Base-by-base conservation (phyloP, 495 filamentous ascomycete genomes). In the Hyphodiscus hymeniophilus region DNA sequence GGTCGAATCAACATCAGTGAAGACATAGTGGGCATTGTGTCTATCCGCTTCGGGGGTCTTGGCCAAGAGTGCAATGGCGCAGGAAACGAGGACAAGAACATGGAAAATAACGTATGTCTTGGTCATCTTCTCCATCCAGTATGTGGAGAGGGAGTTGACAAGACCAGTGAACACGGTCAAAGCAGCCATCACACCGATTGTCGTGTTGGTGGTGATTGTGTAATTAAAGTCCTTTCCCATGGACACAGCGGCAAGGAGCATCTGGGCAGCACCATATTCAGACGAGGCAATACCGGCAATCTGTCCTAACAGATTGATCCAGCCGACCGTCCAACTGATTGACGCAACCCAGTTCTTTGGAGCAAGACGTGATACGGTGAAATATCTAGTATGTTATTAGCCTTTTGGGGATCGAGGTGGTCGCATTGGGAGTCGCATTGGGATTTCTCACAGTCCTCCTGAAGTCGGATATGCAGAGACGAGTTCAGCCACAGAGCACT, bases 261-360 rank as follows among this genome's bases (percentile, higher is more conserved):
- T 74, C 59, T 84, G 79, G 0, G 79, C 75, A 4, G 77, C 73
- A 5, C 79, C 80, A 52, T 85, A 86, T 52, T 83, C 81, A 1
- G 80, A 76, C 0, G 76, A 79, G 6, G 82, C 81, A 24, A 78
- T 70, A 31, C 82, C 82, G 7, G 75, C 73, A 34, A 84, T 51
- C 51, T 82, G 80, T 32, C 82, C 81, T 3, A 83, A 66, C 2
- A 86, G 70, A 51, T 83, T 85, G 59, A 84, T 70, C 76, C 81
- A 86, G 0, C 82, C 82, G 4, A 60, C 69, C 21, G 77, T 61
- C 55, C 55, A 58, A 33, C 50, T 54, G 8, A 58, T 31, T 6
- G 50, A 43, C 7, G 55, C 42, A 30, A 58, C 55, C 55, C 72
- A 68, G 2, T 60, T 49, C 18, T 64, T 59, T 0, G 71, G 70